These are phyloP conservation scores for Oryza glumipatula DNA, from an alignment of 176 grass and related monocot species.

Conservation along the genomic window DNA sequence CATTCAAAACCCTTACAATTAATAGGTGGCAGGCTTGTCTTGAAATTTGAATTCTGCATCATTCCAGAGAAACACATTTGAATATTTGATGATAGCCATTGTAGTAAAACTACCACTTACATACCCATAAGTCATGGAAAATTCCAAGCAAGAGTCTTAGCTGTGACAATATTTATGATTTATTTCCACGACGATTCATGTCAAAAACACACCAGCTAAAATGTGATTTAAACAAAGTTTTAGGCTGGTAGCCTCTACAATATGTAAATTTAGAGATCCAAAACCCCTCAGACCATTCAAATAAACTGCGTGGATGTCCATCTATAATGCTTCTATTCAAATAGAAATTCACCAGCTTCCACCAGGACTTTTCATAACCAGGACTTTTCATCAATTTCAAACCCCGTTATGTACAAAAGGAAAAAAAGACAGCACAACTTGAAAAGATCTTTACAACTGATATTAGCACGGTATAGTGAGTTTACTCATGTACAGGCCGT, in stretches of 20 bases:
- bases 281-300: not conserved
- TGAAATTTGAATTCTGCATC: no score
- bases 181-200: no score
- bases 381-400: not conserved
- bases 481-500: slow-evolving; percentile 32
- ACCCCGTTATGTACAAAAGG: slow-evolving; percentile 11
- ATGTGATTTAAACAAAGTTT: no score
- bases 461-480: slow-evolving; percentile 10
- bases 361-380: not conserved
- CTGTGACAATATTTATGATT: no score
- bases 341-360: not conserved
- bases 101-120: no score
- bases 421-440: slow-evolving; percentile 23
- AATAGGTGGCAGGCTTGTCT: not conserved
- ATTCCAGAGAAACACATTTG: no score
- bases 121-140: no score
- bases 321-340: not conserved
- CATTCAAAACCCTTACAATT: not conserved
- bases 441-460: slow-evolving; percentile 39
- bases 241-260: not conserved
- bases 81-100: no score
- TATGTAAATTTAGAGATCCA: not conserved
- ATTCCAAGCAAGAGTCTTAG: no score
- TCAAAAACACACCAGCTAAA: no score
- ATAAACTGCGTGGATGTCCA: not conserved